Percentiles rank a stretch among this genome's conserved stretches.
Evolutionary conservation across 306 rosid genomes (phyloP).

Genomic region (Elaeagnus macrophylla): DNA sequence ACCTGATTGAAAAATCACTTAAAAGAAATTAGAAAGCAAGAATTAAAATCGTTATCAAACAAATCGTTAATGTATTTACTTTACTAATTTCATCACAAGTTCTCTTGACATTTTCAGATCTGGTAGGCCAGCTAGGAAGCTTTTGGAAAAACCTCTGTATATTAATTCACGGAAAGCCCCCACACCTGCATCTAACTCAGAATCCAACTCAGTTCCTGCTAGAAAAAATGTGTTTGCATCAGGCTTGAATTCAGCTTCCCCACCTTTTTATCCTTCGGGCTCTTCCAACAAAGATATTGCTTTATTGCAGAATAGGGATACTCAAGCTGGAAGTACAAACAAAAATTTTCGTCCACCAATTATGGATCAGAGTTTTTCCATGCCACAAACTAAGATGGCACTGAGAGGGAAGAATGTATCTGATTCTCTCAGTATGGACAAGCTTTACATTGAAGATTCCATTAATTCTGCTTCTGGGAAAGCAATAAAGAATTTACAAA

Average conservation of each 20-base stretch:
- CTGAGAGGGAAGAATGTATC: constrained; percentile 59
- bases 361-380: constrained; percentile 35
- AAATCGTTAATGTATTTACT: no score
- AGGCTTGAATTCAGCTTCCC: constrained; percentile 82
- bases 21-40: no score
- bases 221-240: constrained; percentile 67
- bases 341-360: constrained; percentile 39
- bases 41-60: no score
- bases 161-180: constrained; percentile 43
- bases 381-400: constrained; percentile 34
- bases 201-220: constrained; percentile 38
- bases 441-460: constrained; percentile 52
- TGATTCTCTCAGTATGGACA: constrained; percentile 49
- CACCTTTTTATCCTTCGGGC: constrained; percentile 91
- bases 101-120: constrained; percentile 33
- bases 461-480: constrained; percentile 43
- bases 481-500: constrained; percentile 31
- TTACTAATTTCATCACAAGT: constrained; percentile 1
- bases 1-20: no score
- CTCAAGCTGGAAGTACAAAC: constrained; percentile 48
- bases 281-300: constrained; percentile 54
- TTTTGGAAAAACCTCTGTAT: constrained; percentile 41
- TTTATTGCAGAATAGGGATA: constrained; percentile 42
- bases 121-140: constrained; percentile 22
- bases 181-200: constrained; percentile 32